Conservation (phyloP, 345 rosid genomes). For the Corchorus olitorius region DNA sequence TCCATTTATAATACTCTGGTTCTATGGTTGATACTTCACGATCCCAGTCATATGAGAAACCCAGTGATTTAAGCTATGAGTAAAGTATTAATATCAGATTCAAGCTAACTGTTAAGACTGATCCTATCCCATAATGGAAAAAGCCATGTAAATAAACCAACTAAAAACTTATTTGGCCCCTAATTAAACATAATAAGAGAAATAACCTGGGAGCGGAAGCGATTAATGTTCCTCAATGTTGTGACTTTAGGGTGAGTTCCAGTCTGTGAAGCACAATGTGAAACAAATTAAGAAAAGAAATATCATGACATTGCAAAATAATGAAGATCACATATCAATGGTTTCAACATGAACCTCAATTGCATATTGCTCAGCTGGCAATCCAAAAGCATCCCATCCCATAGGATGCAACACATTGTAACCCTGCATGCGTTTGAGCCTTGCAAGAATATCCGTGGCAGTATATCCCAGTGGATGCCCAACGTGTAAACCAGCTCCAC, state of each 20-base stretch:
- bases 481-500: slow-evolving; percentile 98
- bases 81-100: slow-evolving; percentile 17
- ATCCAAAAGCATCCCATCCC: slow-evolving; percentile 99
- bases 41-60: slow-evolving; percentile 97
- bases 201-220: slow-evolving; percentile 78
- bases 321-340: background rate
- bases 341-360: slow-evolving; percentile 59
- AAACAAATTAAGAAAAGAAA: slow-evolving; percentile 20
- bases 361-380: slow-evolving; percentile 98
- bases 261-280: slow-evolving; percentile 49
- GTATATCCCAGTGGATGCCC: slow-evolving; percentile 97
- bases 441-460: slow-evolving; percentile 88
- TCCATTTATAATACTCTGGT: slow-evolving; percentile 91
- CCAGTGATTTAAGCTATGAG: slow-evolving; percentile 84
- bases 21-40: slow-evolving; percentile 93
- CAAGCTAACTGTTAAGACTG: background rate
- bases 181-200: background rate
- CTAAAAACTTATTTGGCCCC: background rate
- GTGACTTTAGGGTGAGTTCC: slow-evolving; percentile 95
- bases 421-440: slow-evolving; percentile 90
- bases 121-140: background rate
- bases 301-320: background rate
- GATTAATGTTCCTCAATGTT: slow-evolving; percentile 78
- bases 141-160: no score
- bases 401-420: slow-evolving; percentile 93